A percentile compares a stretch with the other conserved stretches of the same genome.
Evolutionary conservation across 352 stramenopile species (phyloP).

Genomic region (Globisporangium megalacanthum): DNA sequence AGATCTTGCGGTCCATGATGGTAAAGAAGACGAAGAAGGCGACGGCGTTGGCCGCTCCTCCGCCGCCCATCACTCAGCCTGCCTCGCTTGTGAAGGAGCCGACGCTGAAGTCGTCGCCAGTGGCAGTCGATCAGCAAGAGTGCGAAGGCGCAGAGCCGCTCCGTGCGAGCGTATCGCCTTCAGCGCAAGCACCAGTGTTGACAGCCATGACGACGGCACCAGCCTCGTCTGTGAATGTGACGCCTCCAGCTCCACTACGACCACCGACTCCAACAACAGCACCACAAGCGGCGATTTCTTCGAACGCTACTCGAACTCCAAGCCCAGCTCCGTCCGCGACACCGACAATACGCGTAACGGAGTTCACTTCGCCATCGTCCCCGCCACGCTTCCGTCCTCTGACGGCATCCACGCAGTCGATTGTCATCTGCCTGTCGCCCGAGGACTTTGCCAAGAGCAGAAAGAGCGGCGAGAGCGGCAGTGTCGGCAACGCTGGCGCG

Average conservation of each 20-base stretch:
- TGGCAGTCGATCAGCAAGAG: constrained; percentile 4
- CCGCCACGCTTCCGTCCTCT: constrained; percentile 38
- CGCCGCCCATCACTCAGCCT: background rate
- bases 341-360: background rate
- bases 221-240: background rate
- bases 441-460: constrained; percentile 37
- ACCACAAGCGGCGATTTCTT: background rate
- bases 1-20: constrained; percentile 50
- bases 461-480: constrained; percentile 8
- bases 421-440: constrained; percentile 57
- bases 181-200: background rate
- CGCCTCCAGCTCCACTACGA: background rate
- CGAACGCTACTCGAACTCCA: background rate
- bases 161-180: background rate
- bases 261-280: background rate
- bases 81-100: background rate
- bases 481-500: background rate
- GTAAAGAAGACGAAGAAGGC: constrained; percentile 19
- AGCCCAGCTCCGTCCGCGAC: background rate
- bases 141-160: background rate
- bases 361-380: background rate
- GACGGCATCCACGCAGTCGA: constrained; percentile 58
- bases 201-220: background rate
- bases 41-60: background rate
- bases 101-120: background rate